phyloP scores from a whole-genome alignment of 140 eudicot genomes.

The Erigeron philadelphicus region DNA sequence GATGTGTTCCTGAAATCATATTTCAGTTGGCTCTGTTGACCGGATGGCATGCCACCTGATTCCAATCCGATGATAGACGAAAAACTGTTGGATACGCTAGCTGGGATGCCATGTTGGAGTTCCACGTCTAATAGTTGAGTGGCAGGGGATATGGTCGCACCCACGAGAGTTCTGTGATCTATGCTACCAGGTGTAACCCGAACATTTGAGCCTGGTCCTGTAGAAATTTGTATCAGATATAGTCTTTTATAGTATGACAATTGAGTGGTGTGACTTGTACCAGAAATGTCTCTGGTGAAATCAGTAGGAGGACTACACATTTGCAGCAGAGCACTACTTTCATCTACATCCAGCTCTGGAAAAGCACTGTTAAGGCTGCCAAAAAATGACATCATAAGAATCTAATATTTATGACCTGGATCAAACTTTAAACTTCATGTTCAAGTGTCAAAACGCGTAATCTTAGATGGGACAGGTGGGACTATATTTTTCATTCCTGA shows the following conservation, averaged over 20 bases:
- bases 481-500: not conserved
- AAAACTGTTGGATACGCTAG: slow-evolving; percentile 53
- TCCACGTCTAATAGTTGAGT: slow-evolving; percentile 37
- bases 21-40: slow-evolving; percentile 42
- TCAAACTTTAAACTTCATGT: not conserved
- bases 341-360: slow-evolving; percentile 57
- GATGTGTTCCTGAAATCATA: slow-evolving; percentile 43
- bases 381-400: slow-evolving; percentile 6
- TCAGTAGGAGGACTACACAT: slow-evolving; percentile 47
- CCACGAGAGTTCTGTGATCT: slow-evolving; percentile 39
- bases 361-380: slow-evolving; percentile 47
- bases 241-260: slow-evolving; percentile 7
- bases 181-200: slow-evolving; percentile 29
- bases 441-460: too few relatives aligned
- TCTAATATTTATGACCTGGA: not conserved
- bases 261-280: slow-evolving; percentile 24
- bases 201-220: slow-evolving; percentile 47
- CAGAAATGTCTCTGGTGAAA: slow-evolving; percentile 41
- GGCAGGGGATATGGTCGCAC: slow-evolving; percentile 32
- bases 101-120: slow-evolving; percentile 45
- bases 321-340: slow-evolving; percentile 47
- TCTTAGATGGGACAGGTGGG: not conserved
- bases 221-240: not conserved
- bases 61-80: slow-evolving; percentile 52
- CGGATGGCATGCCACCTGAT: slow-evolving; percentile 44